Base-by-base conservation (phyloP, 345 rosid species). In the Euclidium syriacum region DNA sequence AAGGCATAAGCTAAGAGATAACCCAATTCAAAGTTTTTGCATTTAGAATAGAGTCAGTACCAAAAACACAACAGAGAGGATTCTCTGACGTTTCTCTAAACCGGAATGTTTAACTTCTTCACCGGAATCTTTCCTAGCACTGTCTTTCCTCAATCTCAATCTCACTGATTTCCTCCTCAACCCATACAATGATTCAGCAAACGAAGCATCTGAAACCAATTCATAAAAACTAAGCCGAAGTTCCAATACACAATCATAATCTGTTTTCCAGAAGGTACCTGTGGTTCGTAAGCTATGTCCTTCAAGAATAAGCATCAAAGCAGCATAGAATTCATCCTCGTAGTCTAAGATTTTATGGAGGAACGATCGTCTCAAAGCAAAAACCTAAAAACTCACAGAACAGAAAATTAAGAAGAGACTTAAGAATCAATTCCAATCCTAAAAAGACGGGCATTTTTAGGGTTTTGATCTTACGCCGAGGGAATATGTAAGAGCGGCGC, bases 151-250 rank as follows among this genome's bases (percentile, higher is more conserved):
- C 58, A 63, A 67, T 72, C 62, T 81, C 65, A 94, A 77, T 61
- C 68, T 82, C 70, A 72, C 83, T 4, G 91, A 77, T 80, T 92
- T 83, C 76, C 99, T 90, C 73, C 99, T 80, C 77, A 94, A 78
- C 36, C 99, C 99, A 77, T 94, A 94, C 25, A 94, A 80, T 42
- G 97, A 86, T 65, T 90, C 99, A 35, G 99, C 73, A 77, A 94
- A 94, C 10, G 97, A 94, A 74, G 95, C 97, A 81, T 94, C 99
- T 94, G 82, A 44, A 74, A 51, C 34, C 36, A 46, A 56, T 14
- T 34, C 57, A 27, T 3, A 12, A 24, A 64, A 24, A 23, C 34
- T 3, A 36, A 58, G 1, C 56, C 43, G 2, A 34, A 1, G 27
- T 10, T 58, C 33, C 72, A 50, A 30, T 22, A 10, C 57, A 60